Conservation (phyloP, 2,329 filamentous ascomycete genomes). For the Penicillium sp. region DNA sequence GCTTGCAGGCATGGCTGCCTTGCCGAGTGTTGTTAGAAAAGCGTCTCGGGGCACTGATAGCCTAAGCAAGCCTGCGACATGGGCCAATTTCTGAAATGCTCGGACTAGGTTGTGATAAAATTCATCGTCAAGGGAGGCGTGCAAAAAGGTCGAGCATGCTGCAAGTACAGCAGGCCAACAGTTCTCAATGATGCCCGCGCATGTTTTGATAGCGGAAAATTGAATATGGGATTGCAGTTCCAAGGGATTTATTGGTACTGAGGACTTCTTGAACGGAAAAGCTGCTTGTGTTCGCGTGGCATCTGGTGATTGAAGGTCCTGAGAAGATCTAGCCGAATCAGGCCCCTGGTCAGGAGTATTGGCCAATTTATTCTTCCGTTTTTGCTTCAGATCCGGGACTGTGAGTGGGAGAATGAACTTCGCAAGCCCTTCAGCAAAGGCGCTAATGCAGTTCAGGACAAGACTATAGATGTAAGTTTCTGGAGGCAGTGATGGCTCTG, state of each 20-base stretch:
- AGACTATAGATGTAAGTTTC: slow-evolving; percentile 94
- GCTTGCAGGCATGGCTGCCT: slow-evolving; percentile 87
- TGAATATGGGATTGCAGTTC: slow-evolving; percentile 71
- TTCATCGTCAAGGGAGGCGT: slow-evolving; percentile 86
- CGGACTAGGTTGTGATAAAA: slow-evolving; percentile 91
- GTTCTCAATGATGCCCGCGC: slow-evolving; percentile 79
- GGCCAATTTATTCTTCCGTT: slow-evolving; percentile 43
- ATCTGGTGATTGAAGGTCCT: slow-evolving; percentile 34
- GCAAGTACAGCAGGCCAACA: slow-evolving; percentile 97
- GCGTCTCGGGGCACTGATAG: slow-evolving; percentile 87
- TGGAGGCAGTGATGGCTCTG: slow-evolving; percentile 76
- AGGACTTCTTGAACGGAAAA: slow-evolving; percentile 26
- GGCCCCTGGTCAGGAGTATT: slow-evolving; percentile 39
- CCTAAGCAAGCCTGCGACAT: slow-evolving; percentile 86
- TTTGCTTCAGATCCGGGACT: slow-evolving; percentile 69
- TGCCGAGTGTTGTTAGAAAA: slow-evolving; percentile 89
- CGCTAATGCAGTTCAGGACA: slow-evolving; percentile 83
- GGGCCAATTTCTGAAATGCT: slow-evolving; percentile 91
- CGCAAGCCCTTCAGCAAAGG: slow-evolving; percentile 85
- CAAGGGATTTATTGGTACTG: slow-evolving; percentile 77
- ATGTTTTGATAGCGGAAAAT: slow-evolving; percentile 69
- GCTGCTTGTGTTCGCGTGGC: slow-evolving; percentile 24
- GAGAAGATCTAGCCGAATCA: slow-evolving; percentile 24
- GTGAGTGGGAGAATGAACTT: slow-evolving; percentile 92
- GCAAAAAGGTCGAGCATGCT: slow-evolving; percentile 92